Conservation (phyloP, 108 stramenopile species). For the Phaeodactylum tricornutum region DNA sequence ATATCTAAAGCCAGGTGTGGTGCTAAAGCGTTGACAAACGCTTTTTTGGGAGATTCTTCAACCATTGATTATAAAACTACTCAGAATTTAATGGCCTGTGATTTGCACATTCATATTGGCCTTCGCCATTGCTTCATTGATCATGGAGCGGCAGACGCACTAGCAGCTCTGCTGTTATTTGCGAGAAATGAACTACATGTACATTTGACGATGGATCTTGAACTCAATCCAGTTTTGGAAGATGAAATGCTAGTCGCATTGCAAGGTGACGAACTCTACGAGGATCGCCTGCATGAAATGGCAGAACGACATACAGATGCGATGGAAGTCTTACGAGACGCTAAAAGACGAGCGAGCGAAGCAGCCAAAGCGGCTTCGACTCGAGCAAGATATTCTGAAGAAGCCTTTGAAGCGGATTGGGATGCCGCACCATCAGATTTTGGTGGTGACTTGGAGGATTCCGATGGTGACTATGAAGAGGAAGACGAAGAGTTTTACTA, state of each 20-base stretch:
- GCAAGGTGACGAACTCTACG: constrained; percentile 10
- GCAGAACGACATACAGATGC: constrained; percentile 49
- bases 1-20: constrained; percentile 45
- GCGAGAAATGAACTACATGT: constrained; percentile 10
- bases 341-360: constrained; percentile 30
- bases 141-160: constrained; percentile 58
- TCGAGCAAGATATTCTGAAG: not conserved
- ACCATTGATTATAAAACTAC: too few species aligned
- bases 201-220: constrained; percentile 37
- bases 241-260: constrained; percentile 47
- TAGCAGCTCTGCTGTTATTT: constrained; percentile 45
- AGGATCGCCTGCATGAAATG: constrained; percentile 36
- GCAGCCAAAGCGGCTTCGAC: constrained; percentile 7
- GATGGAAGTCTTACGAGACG: constrained; percentile 38
- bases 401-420: not conserved
- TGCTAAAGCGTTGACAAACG: constrained; percentile 40
- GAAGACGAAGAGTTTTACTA: constrained; percentile 12
- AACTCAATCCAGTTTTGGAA: constrained; percentile 60
- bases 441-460: not conserved
- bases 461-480: constrained; percentile 10
- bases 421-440: not conserved
- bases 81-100: not conserved
- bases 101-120: constrained; percentile 18
- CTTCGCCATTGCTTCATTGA: constrained; percentile 60
- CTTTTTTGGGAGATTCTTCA: constrained; percentile 20